Base-by-base conservation (phyloP, 78 protist genomes). In the Polysphondylium violaceum region DNA sequence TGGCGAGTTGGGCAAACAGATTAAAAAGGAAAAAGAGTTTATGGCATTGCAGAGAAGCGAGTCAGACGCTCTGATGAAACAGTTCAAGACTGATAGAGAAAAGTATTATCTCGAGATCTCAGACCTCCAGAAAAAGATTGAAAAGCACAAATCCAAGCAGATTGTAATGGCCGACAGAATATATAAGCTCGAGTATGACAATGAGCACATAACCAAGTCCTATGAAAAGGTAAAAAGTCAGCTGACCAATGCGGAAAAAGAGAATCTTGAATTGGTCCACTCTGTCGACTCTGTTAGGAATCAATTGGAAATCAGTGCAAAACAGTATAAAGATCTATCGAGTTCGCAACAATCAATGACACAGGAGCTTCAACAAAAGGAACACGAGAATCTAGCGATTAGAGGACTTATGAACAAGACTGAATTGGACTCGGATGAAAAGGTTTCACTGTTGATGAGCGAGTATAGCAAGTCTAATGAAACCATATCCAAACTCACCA, bases 381-480 rank as follows among this genome's bases (percentile, higher is more conserved):
- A 83, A 29, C 44, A 68, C n/a, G 77, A 83, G 25, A 44, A 68
- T 69, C 79, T 53, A n/a, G 91, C 77, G 23, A 61, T 83, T 27
- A 47, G 67, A 8, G 91, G 77, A 25, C 40, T 44, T 23, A 69
- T 83, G 74, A 83, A 72, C 64, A 51, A 53, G 14, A 69, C 47
- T 9, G 91, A 73, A 14, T 11, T 33, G 8, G 91, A 83, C 40
- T 17, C 56, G 16, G 91, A 83, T 21, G 91, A 83, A 64, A 44
- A 79, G 8, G 67, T 83, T 14, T 58, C 73, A 27, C 25, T 83
- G 36, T 27, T 55, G 5, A 43, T 83, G 51, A 16, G 55, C 3
- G 91, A 83, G 43, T 38, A n/a, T 40, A 21, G 19, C 33, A 61
- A 59, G 25, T 59, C 86, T 2, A 76, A 76, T 41, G 86, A 76